Evolutionary conservation across 2,329 filamentous ascomycete species (phyloP).

Genomic region (Fusarium anthophilum): DNA sequence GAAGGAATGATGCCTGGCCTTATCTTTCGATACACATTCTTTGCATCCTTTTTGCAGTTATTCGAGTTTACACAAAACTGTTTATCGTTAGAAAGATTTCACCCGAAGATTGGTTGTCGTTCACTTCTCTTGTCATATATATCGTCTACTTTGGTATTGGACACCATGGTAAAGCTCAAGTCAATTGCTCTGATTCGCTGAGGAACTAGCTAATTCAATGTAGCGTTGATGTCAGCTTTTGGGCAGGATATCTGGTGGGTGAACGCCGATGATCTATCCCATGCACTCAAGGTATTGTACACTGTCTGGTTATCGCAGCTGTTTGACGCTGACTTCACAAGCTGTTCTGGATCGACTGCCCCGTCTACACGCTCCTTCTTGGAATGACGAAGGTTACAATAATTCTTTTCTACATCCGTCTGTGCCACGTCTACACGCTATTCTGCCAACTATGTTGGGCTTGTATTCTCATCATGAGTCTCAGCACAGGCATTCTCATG

Average conservation of each 20-base stretch:
- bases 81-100: slow-evolving; percentile 9
- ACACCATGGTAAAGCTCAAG: background rate
- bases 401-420: slow-evolving; percentile 5
- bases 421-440: slow-evolving; percentile 2
- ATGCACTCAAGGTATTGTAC: background rate
- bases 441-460: slow-evolving; percentile 11
- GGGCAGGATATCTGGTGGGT: slow-evolving; percentile 18
- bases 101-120: background rate
- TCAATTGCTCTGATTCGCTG: too few relatives aligned
- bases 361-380: background rate
- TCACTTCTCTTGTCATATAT: background rate
- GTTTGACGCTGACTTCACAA: accelerated
- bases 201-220: accelerated
- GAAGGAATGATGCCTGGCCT: slow-evolving; percentile 6
- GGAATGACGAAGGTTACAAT: slow-evolving; percentile 12
- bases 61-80: slow-evolving; percentile 7
- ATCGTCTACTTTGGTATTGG: slow-evolving; percentile 9
- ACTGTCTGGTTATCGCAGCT: accelerated
- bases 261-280: background rate
- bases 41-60: background rate
- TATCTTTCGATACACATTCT: slow-evolving; percentile 10
- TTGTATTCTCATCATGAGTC: background rate
- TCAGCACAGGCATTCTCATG: background rate
- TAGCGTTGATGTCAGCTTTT: slow-evolving; percentile 8
- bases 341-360: slow-evolving; percentile 13